These are phyloP conservation scores for Cajanus cajan DNA, from an alignment of 306 rosid species.

Conservation along the genomic window DNA sequence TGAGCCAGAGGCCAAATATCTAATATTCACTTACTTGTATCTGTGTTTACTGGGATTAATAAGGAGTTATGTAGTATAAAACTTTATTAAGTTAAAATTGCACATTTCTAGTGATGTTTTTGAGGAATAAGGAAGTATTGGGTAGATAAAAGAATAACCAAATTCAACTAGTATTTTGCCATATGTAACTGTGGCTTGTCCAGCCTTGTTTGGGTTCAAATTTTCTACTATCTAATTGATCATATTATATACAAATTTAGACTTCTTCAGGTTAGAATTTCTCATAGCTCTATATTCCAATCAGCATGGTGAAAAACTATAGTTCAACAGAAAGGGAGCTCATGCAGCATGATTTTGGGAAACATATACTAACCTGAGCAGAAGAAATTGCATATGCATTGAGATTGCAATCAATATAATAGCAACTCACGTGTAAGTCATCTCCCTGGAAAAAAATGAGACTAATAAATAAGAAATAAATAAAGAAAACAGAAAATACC, in stretches of 20 bases:
- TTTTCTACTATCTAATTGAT: background rate
- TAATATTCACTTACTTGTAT: background rate
- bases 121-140: background rate
- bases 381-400: conserved; percentile 84
- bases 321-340: background rate
- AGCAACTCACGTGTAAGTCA: conserved; percentile 79
- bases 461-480: background rate
- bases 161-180: background rate
- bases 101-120: background rate
- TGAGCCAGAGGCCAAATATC: background rate
- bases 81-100: background rate
- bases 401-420: conserved; percentile 70
- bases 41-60: background rate
- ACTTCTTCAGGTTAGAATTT: background rate
- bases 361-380: conserved; percentile 69
- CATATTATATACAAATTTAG: background rate
- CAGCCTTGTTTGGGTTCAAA: background rate
- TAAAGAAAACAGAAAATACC: conserved; percentile 13
- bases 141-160: background rate
- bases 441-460: conserved; percentile 59
- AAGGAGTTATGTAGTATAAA: background rate
- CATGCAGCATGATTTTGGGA: background rate
- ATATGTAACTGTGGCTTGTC: background rate
- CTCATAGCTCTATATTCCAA: background rate
- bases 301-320: background rate